A percentile compares a stretch with the other conserved stretches of the same genome.
Conservation (phyloP, 1,284 basidiomycete genomes). For the Mycosarcoma maydis region DNA sequence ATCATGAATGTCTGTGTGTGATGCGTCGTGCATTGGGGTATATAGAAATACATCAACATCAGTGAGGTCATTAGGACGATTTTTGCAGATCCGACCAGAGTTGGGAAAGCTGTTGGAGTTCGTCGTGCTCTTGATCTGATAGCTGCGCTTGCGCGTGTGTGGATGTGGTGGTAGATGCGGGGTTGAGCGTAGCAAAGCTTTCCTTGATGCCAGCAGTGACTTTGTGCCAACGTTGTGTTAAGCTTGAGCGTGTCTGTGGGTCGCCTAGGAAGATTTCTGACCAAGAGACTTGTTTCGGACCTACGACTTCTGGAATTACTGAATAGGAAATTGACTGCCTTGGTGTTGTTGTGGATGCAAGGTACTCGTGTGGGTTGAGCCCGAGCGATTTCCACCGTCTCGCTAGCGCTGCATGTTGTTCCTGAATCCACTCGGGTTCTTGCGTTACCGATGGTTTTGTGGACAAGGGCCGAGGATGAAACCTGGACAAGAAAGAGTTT, state of each 20-base stretch:
- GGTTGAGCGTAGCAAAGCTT: constrained; percentile 14
- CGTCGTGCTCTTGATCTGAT: constrained; percentile 10
- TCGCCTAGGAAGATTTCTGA: constrained; percentile 39
- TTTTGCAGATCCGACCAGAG: constrained; percentile 22
- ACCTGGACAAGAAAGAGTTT: neutral
- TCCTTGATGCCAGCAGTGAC: constrained; percentile 27
- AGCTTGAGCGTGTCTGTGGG: constrained; percentile 11
- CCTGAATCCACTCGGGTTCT: constrained; percentile 8
- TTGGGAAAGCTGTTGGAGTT: constrained; percentile 17
- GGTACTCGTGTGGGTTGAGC: neutral
- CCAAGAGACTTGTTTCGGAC: constrained; percentile 28
- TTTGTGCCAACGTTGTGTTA: constrained; percentile 17
- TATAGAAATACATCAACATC: neutral
- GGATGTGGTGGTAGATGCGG: neutral
- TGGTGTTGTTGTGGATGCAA: neutral
- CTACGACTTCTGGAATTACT: neutral
- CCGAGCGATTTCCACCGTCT: constrained; percentile 22
- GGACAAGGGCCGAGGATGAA: neutral
- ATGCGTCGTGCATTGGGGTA: neutral
- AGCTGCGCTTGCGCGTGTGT: neutral
- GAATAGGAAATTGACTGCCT: neutral
- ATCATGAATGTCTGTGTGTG: neutral
- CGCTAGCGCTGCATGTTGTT: constrained; percentile 5
- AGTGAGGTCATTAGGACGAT: neutral
- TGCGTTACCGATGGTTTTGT: neutral